A percentile compares a stretch with the other conserved stretches of the same genome.
Conservation (phyloP, 2,329 filamentous ascomycete species). For the Ophiostoma piceae region DNA sequence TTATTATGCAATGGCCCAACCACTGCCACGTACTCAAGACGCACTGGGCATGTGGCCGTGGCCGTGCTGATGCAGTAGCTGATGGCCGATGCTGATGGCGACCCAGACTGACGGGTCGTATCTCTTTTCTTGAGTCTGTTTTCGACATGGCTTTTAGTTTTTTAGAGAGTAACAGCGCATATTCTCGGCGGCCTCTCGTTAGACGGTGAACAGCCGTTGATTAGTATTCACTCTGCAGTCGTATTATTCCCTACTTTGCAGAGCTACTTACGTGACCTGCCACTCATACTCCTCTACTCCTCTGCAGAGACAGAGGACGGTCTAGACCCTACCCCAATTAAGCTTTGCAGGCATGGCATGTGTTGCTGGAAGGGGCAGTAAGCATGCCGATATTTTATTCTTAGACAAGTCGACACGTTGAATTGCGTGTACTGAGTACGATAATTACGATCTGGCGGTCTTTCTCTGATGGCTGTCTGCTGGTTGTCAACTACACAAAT, state of each 20-base stretch:
- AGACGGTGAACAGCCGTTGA: neutral
- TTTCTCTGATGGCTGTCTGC: too few species aligned
- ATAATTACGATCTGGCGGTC: too few species aligned
- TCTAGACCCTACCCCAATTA: neutral
- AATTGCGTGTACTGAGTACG: neutral
- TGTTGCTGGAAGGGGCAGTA: neutral
- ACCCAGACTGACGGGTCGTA: slow-evolving; percentile 6
- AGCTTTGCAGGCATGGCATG: neutral
- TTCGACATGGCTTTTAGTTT: neutral
- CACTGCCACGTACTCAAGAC: too few species aligned
- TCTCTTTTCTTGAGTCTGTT: neutral
- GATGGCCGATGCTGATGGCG: neutral
- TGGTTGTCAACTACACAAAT: too few species aligned
- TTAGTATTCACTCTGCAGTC: neutral
- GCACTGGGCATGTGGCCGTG: slow-evolving; percentile 3
- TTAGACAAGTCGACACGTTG: neutral
- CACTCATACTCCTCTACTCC: too few species aligned
- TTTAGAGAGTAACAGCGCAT: too few species aligned
- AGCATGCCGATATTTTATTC: neutral
- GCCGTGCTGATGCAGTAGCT: neutral
- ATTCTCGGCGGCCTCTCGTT: neutral
- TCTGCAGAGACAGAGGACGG: neutral
- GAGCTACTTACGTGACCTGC: too few species aligned
- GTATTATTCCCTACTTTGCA: too few species aligned
- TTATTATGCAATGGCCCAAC: too few species aligned